Conservation (phyloP, 257 asterid genomes). For the Handroanthus guayacan region DNA sequence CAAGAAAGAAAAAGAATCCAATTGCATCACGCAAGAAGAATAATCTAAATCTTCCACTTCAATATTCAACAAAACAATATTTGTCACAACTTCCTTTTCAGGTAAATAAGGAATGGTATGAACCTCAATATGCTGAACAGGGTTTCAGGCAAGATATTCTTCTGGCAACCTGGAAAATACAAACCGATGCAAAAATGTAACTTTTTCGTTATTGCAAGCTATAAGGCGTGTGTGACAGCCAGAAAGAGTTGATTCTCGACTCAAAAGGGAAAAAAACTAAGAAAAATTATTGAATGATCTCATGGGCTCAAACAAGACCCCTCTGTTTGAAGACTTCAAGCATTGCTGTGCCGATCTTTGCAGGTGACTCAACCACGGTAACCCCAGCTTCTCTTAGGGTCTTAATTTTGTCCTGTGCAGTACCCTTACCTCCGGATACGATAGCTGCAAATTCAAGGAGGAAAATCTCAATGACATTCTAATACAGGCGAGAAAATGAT, state of each 20-base stretch:
- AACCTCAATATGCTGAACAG: slow-evolving; percentile 16
- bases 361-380: slow-evolving; percentile 93
- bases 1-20: neutral
- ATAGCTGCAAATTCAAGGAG: slow-evolving; percentile 61
- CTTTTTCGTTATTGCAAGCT: slow-evolving; percentile 35
- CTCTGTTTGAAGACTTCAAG: slow-evolving; percentile 87
- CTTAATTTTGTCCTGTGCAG: slow-evolving; percentile 90
- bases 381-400: slow-evolving; percentile 86
- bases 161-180: slow-evolving; percentile 34
- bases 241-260: slow-evolving; percentile 26
- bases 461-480: neutral
- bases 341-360: slow-evolving; percentile 89
- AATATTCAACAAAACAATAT: slow-evolving; percentile 13
- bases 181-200: slow-evolving; percentile 26
- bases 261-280: neutral
- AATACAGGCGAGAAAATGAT: neutral
- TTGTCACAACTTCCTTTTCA: slow-evolving; percentile 12
- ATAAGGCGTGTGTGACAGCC: slow-evolving; percentile 5
- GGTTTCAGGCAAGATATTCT: slow-evolving; percentile 17
- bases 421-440: slow-evolving; percentile 89
- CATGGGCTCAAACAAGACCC: slow-evolving; percentile 66
- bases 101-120: slow-evolving; percentile 24
- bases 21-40: neutral
- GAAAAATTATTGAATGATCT: slow-evolving; percentile 40
- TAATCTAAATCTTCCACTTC: slow-evolving; percentile 6